phyloP scores from a whole-genome alignment of 768 basidiomycete species.

The Asterophora parasitica region DNA sequence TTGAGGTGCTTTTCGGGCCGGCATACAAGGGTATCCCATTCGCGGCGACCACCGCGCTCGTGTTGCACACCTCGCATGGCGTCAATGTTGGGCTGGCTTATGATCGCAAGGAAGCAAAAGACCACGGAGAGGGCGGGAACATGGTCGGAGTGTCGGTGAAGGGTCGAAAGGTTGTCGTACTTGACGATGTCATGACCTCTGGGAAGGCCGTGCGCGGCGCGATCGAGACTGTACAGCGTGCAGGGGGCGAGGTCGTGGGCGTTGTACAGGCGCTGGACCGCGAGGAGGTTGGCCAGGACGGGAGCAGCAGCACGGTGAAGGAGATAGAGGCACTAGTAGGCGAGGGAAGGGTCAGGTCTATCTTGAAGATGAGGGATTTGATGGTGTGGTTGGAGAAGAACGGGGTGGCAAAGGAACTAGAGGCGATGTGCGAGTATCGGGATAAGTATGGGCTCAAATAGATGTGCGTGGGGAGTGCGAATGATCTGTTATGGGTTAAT shows the following conservation, averaged over 20 bases:
- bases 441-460: conserved; percentile 63
- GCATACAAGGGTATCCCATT: conserved; percentile 98
- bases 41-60: conserved; percentile 77
- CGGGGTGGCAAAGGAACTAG: conserved; percentile 58
- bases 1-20: conserved; percentile 92
- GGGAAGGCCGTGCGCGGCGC: conserved; percentile 86
- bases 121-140: conserved; percentile 92
- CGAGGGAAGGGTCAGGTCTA: conserved; percentile 65
- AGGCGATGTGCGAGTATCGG: conserved; percentile 74
- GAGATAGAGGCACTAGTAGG: conserved; percentile 78
- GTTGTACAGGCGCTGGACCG: conserved; percentile 85
- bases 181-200: conserved; percentile 96
- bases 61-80: conserved; percentile 61
- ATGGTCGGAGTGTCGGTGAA: conserved; percentile 84
- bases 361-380: conserved; percentile 82
- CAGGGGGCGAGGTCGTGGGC: conserved; percentile 82
- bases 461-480: neutral
- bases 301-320: conserved; percentile 65
- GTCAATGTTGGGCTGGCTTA: conserved; percentile 78
- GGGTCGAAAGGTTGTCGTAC: conserved; percentile 77
- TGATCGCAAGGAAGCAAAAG: conserved; percentile 93
- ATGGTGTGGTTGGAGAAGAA: conserved; percentile 77
- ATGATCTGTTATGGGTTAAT: too few species aligned
- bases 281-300: conserved; percentile 76
- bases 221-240: conserved; percentile 61